Evolutionary conservation across 768 basidiomycete genomes (phyloP).

Genomic region (Arthromyces matolae): DNA sequence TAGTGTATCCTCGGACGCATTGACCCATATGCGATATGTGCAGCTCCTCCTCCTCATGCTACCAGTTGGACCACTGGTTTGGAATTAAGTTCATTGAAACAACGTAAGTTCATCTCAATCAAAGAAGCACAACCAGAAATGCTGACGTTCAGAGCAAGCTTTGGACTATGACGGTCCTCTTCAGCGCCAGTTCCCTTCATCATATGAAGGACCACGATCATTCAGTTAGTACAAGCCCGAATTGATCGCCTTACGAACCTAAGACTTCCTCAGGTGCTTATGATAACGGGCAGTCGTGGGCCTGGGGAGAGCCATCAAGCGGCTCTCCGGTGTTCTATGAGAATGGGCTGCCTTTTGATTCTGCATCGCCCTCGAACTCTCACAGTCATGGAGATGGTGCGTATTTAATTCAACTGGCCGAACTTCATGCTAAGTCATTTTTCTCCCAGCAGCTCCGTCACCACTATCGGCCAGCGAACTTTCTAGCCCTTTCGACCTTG

Average conservation of each 20-base stretch:
- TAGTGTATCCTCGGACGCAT: neutral
- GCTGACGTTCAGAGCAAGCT: neutral
- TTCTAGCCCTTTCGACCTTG: constrained; percentile 30
- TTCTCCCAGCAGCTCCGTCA: constrained; percentile 27
- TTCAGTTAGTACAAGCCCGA: constrained; percentile 3
- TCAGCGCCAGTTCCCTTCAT: neutral
- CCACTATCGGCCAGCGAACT: constrained; percentile 28
- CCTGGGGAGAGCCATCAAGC: constrained; percentile 4
- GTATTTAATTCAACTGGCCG: neutral
- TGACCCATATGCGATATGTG: neutral
- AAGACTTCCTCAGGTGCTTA: neutral
- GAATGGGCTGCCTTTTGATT: neutral
- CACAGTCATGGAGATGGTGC: constrained; percentile 33
- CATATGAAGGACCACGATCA: neutral
- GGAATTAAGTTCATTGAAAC: constrained; percentile 1
- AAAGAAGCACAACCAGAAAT: neutral
- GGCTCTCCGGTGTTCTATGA: neutral
- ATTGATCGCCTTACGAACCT: no score
- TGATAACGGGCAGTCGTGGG: constrained; percentile 3
- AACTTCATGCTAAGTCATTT: constrained; percentile 2
- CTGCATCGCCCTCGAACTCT: constrained; percentile 21
- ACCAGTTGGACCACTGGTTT: constrained; percentile 1
- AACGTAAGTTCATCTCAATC: constrained; percentile 4
- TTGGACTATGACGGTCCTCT: neutral
- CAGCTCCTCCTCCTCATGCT: neutral